Evolutionary conservation across 2,329 filamentous ascomycete species (phyloP).

Genomic region (Chaetomium sp.): DNA sequence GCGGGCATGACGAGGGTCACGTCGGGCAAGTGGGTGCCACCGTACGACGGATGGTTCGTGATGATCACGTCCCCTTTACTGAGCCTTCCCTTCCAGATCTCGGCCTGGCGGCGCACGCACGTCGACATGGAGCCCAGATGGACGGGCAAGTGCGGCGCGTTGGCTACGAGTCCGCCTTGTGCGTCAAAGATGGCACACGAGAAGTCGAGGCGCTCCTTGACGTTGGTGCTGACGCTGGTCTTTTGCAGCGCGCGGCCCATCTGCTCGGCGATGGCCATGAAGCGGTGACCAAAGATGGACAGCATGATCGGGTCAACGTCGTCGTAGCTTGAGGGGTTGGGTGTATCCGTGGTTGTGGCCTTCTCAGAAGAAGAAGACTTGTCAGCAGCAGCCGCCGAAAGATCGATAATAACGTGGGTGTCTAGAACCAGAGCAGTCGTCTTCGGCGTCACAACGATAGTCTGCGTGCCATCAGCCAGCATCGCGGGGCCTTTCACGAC

Average conservation of each 20-base stretch:
- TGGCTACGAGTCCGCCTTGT: slow-evolving; percentile 68
- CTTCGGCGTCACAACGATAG: slow-evolving; percentile 79
- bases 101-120: slow-evolving; percentile 69
- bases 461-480: slow-evolving; percentile 82
- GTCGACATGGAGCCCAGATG: slow-evolving; percentile 83
- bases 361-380: slow-evolving; percentile 23
- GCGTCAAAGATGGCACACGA: slow-evolving; percentile 76
- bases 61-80: slow-evolving; percentile 76
- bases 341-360: slow-evolving; percentile 22
- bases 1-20: slow-evolving; percentile 77
- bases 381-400: slow-evolving; percentile 37
- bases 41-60: slow-evolving; percentile 78
- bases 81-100: slow-evolving; percentile 73
- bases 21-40: slow-evolving; percentile 76
- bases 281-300: slow-evolving; percentile 72
- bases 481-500: slow-evolving; percentile 74
- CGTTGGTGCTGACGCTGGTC: slow-evolving; percentile 72
- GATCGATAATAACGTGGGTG: slow-evolving; percentile 84
- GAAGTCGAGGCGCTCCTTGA: slow-evolving; percentile 77
- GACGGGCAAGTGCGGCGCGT: slow-evolving; percentile 74
- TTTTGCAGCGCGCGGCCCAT: slow-evolving; percentile 76
- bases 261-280: slow-evolving; percentile 81
- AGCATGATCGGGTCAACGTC: slow-evolving; percentile 70
- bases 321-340: slow-evolving; percentile 24
- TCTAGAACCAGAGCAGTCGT: slow-evolving; percentile 71